phyloP scores from a whole-genome alignment of 2,329 filamentous ascomycete species.

The Monilinia vaccinii-corymbosi region DNA sequence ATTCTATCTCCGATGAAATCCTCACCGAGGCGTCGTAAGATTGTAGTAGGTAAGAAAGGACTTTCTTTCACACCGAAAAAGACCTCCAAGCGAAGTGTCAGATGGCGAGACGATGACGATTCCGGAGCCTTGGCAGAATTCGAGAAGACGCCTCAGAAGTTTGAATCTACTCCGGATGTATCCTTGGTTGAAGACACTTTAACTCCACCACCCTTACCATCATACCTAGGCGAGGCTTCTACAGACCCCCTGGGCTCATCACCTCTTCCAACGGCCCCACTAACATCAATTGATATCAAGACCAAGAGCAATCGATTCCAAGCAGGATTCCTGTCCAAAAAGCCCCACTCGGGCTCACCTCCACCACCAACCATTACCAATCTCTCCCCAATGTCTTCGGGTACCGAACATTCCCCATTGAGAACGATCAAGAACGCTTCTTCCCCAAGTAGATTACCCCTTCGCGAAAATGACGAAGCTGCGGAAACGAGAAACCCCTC shows the following conservation, averaged over 20 bases:
- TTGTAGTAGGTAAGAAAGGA: conserved; percentile 55
- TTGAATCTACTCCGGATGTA: conserved; percentile 46
- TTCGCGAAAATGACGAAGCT: conserved; percentile 30
- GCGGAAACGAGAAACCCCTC: conserved; percentile 32
- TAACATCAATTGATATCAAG: conserved; percentile 50
- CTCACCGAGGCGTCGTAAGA: conserved; percentile 74
- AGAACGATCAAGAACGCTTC: conserved; percentile 42
- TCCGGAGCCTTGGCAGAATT: conserved; percentile 82
- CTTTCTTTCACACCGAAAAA: conserved; percentile 79
- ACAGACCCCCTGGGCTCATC: conserved; percentile 38
- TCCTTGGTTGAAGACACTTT: conserved; percentile 41
- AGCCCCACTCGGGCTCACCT: conserved; percentile 45
- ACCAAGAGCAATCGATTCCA: conserved; percentile 73
- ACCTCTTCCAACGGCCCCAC: conserved; percentile 46
- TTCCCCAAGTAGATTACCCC: conserved; percentile 38
- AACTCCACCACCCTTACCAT: conserved; percentile 40
- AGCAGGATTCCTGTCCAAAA: conserved; percentile 73
- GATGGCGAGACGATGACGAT: conserved; percentile 89
- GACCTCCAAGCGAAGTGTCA: conserved; percentile 66
- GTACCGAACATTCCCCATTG: conserved; percentile 46
- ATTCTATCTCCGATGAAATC: conserved; percentile 60
- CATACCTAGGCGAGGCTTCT: conserved; percentile 35
- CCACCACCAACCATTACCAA: conserved; percentile 48
- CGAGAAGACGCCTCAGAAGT: conserved; percentile 76
- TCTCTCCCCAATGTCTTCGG: conserved; percentile 41